Conservation (phyloP, 2,329 filamentous ascomycete species). For the Aspergillus quadricinctus region DNA sequence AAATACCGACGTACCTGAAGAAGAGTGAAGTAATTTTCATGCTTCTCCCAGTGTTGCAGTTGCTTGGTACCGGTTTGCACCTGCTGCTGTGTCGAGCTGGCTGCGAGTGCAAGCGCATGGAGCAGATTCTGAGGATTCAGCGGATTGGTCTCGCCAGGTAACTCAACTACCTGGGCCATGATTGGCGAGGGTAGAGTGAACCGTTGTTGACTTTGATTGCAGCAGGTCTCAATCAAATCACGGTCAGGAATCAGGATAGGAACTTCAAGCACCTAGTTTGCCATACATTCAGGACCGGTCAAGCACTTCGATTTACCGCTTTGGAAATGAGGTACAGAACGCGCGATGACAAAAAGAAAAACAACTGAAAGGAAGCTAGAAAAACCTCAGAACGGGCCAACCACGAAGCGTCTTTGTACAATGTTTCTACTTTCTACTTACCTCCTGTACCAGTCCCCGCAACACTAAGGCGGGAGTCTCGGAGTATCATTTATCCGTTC, state of each 20-base stretch:
- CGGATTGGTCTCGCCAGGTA: slow-evolving; percentile 74
- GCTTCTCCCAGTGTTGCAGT: slow-evolving; percentile 66
- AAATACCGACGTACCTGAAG: slow-evolving; percentile 56
- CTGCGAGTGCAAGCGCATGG: slow-evolving; percentile 60
- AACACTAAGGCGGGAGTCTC: slow-evolving; percentile 18
- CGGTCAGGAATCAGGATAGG: slow-evolving; percentile 1
- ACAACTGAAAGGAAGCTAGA: background rate
- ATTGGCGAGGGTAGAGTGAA: slow-evolving; percentile 12
- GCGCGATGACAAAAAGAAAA: background rate
- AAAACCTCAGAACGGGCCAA: background rate
- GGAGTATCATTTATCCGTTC: slow-evolving; percentile 17
- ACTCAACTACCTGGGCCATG: slow-evolving; percentile 72
- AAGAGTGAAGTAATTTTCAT: slow-evolving; percentile 61
- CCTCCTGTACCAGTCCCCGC: slow-evolving; percentile 9
- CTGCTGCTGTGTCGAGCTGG: slow-evolving; percentile 60
- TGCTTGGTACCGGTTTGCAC: slow-evolving; percentile 65
- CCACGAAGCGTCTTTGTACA: slow-evolving; percentile 2
- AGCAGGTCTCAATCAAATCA: slow-evolving; percentile 3
- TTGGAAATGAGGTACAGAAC: background rate
- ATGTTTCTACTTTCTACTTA: slow-evolving; percentile 1
- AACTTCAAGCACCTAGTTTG: background rate
- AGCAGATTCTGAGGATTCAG: slow-evolving; percentile 61
- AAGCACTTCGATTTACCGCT: background rate
- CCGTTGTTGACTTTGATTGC: slow-evolving; percentile 1
- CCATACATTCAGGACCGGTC: slow-evolving; percentile 4